Evolutionary conservation across 2,329 filamentous ascomycete species (phyloP).

Genomic region (Amylocarpus encephaloides): DNA sequence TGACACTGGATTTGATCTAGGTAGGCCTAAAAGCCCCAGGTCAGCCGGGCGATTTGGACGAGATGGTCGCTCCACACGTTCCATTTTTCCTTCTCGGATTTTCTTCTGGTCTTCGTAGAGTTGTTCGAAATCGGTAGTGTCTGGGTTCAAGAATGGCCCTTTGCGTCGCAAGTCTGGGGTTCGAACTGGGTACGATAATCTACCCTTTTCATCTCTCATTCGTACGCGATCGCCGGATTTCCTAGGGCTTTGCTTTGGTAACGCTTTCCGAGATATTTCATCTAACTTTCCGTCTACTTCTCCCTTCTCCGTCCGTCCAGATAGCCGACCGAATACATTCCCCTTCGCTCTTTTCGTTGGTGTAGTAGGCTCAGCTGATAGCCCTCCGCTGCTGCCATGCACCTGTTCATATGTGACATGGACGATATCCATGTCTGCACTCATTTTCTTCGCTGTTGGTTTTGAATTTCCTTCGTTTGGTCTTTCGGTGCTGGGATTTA

Average conservation of each 20-base stretch:
- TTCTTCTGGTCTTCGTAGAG: not conserved
- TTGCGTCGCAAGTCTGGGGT: not conserved
- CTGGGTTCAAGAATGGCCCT: not conserved
- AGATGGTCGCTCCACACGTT: not conserved
- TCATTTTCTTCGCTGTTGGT: no score
- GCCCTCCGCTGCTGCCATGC: not conserved
- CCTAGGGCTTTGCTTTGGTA: not conserved
- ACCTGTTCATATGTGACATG: not conserved
- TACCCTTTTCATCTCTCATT: not conserved
- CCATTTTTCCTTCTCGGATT: not conserved
- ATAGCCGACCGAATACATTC: no score
- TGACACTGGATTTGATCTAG: not conserved
- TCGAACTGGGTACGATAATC: not conserved
- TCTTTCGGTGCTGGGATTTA: no score
- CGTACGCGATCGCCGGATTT: not conserved
- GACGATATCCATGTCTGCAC: not conserved
- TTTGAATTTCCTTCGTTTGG: no score
- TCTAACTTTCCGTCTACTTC: not conserved
- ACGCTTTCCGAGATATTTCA: not conserved
- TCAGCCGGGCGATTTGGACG: not conserved
- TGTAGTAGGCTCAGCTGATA: not conserved
- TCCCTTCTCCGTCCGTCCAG: not conserved
- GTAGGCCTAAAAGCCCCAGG: not conserved
- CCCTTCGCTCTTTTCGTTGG: not conserved
- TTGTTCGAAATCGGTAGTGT: not conserved